These are phyloP conservation scores for Centrapalus pauciflorus DNA, from an alignment of 129 eudicot genomes.

Conservation along the genomic window DNA sequence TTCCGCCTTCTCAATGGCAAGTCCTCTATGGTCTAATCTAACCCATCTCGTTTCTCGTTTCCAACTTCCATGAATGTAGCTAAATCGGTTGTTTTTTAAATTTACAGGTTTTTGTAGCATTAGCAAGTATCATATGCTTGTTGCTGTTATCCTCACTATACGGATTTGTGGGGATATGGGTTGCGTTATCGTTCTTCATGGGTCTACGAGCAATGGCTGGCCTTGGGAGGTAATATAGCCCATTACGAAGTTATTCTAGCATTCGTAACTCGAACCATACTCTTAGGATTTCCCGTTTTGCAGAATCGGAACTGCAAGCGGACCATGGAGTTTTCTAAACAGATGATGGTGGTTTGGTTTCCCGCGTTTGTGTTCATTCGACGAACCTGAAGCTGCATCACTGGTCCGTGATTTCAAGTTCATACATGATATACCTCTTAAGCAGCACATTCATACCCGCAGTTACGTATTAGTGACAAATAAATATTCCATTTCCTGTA, in stretches of 20 bases:
- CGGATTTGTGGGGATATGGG: constrained; percentile 55
- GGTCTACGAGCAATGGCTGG: constrained; percentile 46
- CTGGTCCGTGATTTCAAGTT: no score
- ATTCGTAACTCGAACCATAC: no score
- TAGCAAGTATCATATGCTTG: constrained; percentile 32
- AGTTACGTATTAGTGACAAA: no score
- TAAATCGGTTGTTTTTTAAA: background rate
- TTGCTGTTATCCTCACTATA: constrained; percentile 33
- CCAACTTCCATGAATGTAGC: background rate
- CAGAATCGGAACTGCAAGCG: constrained; percentile 59
- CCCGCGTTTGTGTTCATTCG: no score
- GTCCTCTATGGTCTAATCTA: background rate
- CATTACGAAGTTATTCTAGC: background rate
- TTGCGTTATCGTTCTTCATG: constrained; percentile 52
- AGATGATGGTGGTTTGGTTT: no score
- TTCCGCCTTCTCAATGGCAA: constrained; percentile 64
- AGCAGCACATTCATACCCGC: no score
- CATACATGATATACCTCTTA: no score
- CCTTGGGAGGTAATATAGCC: constrained; percentile 37
- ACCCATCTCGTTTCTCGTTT: background rate
- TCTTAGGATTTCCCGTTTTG: constrained; percentile 8
- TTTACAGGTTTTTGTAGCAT: constrained; percentile 29
- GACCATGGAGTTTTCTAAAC: constrained; percentile 48
- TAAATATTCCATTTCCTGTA: no score
- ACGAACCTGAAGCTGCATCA: no score